Conservation (phyloP, 139 green algal species). For the Gonium pectorale region DNA sequence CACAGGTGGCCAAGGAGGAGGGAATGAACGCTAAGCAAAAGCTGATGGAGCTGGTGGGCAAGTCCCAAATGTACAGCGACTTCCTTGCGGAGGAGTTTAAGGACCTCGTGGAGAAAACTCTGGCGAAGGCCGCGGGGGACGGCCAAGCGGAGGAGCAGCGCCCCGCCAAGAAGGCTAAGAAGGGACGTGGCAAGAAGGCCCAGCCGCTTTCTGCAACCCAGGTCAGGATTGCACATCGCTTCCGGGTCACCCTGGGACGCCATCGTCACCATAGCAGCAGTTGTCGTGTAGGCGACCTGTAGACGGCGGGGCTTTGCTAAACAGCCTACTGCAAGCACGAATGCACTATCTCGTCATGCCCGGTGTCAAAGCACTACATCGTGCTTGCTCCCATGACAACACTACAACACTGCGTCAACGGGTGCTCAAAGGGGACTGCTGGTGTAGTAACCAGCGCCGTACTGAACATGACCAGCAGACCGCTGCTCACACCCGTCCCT, state of each 20-base stretch:
- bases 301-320: background rate
- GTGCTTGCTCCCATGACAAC: background rate
- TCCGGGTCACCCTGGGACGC: background rate
- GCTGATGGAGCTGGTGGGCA: slow-evolving; percentile 66
- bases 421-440: background rate
- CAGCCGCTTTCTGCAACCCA: slow-evolving; percentile 21
- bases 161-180: slow-evolving; percentile 1
- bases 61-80: slow-evolving; percentile 85
- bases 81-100: slow-evolving; percentile 90
- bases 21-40: background rate
- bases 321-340: background rate
- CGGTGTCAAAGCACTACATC: background rate
- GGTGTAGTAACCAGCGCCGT: background rate
- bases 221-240: background rate
- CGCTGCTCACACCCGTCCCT: background rate
- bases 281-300: background rate
- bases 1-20: background rate
- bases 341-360: background rate
- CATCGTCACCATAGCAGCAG: background rate
- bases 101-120: slow-evolving; percentile 46
- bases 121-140: background rate
- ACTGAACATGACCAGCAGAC: background rate
- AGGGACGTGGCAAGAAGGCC: slow-evolving; percentile 14
- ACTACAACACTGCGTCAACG: background rate
- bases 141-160: slow-evolving; percentile 38